These are phyloP conservation scores for Tuber aestivum DNA, from an alignment of 495 filamentous ascomycete species.

Conservation along the genomic window DNA sequence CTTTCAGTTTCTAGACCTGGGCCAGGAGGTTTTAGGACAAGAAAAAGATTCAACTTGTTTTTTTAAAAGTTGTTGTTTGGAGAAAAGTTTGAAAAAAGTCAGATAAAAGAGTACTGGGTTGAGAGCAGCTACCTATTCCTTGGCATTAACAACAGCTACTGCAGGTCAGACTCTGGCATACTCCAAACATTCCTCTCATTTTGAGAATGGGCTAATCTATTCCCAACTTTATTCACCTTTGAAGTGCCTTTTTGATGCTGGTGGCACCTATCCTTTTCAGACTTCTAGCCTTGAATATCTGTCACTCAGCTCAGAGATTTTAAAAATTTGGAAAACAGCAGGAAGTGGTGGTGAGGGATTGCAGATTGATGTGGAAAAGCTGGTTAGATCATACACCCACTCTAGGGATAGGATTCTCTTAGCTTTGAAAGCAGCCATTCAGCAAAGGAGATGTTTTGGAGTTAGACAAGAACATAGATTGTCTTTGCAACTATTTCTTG, in stretches of 20 bases:
- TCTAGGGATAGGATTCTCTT: background rate
- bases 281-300: background rate
- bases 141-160: background rate
- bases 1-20: background rate
- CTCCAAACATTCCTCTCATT: background rate
- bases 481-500: background rate
- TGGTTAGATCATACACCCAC: background rate
- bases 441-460: background rate
- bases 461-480: background rate
- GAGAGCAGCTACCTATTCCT: background rate
- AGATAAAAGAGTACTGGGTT: background rate
- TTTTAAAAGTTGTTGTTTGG: background rate
- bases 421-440: background rate
- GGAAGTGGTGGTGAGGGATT: background rate
- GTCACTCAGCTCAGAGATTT: background rate
- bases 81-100: background rate
- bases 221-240: background rate
- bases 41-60: background rate
- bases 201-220: background rate
- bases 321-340: background rate
- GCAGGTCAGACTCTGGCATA: background rate
- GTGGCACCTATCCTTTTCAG: background rate
- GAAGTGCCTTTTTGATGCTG: background rate
- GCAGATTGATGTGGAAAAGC: background rate
- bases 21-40: background rate